phyloP scores from a whole-genome alignment of 139 green algal genomes.

The Micractinium conductrix region DNA sequence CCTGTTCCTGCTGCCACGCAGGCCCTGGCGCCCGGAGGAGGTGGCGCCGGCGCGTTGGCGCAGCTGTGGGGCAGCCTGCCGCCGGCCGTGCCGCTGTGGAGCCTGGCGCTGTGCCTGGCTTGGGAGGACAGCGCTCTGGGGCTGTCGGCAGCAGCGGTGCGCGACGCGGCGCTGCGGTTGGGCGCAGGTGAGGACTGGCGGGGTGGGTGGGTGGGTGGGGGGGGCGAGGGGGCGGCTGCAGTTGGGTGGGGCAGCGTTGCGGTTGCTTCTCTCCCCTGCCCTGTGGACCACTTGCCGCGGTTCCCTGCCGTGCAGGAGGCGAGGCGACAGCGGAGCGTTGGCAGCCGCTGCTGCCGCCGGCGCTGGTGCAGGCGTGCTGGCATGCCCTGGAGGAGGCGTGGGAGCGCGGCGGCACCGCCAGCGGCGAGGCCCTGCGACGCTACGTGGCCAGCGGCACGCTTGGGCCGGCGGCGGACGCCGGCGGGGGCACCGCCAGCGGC shows the following conservation, averaged over 20 bases:
- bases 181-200: background rate
- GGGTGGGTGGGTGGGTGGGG: background rate
- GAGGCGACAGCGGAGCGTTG: conserved; percentile 21
- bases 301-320: background rate
- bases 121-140: conserved; percentile 43
- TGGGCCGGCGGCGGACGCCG: background rate
- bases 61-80: conserved; percentile 18
- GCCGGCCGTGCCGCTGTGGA: conserved; percentile 46
- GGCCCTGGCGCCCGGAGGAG: background rate
- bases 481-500: background rate
- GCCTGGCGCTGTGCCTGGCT: conserved; percentile 51
- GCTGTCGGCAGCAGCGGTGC: background rate
- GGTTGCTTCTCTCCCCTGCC: background rate
- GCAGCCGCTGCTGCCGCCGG: conserved; percentile 5
- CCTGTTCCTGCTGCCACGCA: too few species aligned
- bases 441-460: conserved; percentile 5
- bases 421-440: background rate
- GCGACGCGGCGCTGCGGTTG: background rate
- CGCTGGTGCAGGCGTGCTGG: conserved; percentile 25
- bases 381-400: conserved; percentile 21
- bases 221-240: too few species aligned
- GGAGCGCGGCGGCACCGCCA: background rate
- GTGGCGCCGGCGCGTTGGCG: background rate
- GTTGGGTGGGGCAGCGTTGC: background rate
- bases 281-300: background rate